Percentiles rank a stretch among this genome's conserved stretches.
Evolutionary conservation across 1,284 basidiomycete genomes (phyloP).

Genomic region (Puccinia triticina): DNA sequence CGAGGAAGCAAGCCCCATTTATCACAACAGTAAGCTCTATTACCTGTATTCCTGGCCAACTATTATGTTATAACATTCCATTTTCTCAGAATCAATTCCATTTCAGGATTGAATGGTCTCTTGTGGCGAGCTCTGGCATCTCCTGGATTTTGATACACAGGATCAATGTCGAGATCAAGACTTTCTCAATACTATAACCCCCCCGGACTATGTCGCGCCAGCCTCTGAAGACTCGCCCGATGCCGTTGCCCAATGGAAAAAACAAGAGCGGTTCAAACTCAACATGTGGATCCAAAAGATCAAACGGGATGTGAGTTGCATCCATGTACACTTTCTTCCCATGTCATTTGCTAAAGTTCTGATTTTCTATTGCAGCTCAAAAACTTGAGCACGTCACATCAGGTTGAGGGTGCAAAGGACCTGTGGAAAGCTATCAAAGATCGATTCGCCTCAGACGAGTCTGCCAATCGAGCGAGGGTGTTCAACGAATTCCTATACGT

Average conservation of each 20-base stretch:
- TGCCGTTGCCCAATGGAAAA: too few relatives aligned
- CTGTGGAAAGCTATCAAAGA: too few relatives aligned
- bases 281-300: not conserved
- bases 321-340: not conserved
- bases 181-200: not conserved
- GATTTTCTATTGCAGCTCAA: conserved; percentile 7
- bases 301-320: not conserved
- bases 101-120: not conserved
- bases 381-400: not conserved
- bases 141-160: not conserved
- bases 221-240: not conserved
- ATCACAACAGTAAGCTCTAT: not conserved
- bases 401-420: too few relatives aligned
- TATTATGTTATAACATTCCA: not conserved
- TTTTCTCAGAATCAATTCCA: not conserved
- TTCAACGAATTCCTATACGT: too few relatives aligned
- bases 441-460: too few relatives aligned
- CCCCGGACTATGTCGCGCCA: not conserved
- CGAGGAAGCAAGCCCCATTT: not conserved
- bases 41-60: not conserved
- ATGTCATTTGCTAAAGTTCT: not conserved
- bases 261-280: not conserved
- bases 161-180: not conserved
- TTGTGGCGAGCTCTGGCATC: not conserved
- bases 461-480: too few relatives aligned